These are phyloP conservation scores for Xylariaceae sp. DNA, from an alignment of 2,329 filamentous ascomycete species.

Conservation along the genomic window DNA sequence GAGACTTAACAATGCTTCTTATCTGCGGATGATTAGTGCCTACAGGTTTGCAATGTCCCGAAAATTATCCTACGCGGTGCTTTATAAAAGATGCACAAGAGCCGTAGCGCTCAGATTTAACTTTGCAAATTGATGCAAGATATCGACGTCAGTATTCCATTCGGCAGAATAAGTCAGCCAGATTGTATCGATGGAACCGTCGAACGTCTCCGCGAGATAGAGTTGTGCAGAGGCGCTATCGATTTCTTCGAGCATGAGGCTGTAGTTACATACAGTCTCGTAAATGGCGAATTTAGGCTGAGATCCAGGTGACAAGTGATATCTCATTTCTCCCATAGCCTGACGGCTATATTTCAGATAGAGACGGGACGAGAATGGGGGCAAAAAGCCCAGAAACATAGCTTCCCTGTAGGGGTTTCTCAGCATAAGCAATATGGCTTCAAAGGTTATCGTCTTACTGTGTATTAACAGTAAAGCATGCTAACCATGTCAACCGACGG, in stretches of 20 bases:
- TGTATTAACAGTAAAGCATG: constrained; percentile 20
- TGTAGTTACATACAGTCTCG: constrained; percentile 22
- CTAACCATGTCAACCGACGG: constrained; percentile 21
- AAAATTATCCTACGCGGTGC: background rate
- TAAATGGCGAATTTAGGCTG: constrained; percentile 14
- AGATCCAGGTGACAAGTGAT: background rate
- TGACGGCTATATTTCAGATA: constrained; percentile 17
- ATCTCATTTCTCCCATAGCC: constrained; percentile 11
- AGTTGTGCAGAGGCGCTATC: constrained; percentile 12
- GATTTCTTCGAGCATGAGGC: constrained; percentile 19
- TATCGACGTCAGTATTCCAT: constrained; percentile 17
- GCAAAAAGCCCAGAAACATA: constrained; percentile 21
- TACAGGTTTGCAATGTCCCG: constrained; percentile 6
- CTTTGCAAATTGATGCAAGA: constrained; percentile 22
- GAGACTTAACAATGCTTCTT: constrained; percentile 9
- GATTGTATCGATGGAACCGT: constrained; percentile 14
- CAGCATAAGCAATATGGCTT: background rate
- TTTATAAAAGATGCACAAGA: constrained; percentile 4
- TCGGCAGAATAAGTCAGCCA: constrained; percentile 11
- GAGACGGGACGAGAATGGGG: constrained; percentile 13
- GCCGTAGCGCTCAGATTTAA: constrained; percentile 16
- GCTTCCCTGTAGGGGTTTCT: constrained; percentile 13
- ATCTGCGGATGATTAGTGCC: constrained; percentile 15
- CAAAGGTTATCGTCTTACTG: constrained; percentile 12
- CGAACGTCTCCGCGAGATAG: constrained; percentile 18